Conservation (phyloP, 345 rosid species). For the Melaleuca alternifolia region DNA sequence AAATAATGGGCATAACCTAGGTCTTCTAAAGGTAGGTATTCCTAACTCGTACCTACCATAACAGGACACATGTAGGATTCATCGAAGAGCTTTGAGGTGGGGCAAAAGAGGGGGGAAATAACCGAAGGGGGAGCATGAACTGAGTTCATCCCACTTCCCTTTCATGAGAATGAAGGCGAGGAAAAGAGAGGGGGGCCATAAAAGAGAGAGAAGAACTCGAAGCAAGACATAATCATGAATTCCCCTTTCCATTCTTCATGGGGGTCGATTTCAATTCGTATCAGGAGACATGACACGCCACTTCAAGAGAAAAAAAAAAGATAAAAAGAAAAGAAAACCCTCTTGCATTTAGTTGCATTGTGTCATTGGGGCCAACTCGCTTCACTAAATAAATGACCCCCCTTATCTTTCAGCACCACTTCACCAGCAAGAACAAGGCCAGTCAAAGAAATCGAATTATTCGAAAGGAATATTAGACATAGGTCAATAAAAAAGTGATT, state of each 20-base stretch:
- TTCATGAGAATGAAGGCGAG: conserved; percentile 1
- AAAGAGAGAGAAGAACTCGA: not conserved
- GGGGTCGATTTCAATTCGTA: conserved; percentile 17
- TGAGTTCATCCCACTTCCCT: conserved; percentile 3
- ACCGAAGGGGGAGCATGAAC: not conserved
- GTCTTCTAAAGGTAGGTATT: not conserved
- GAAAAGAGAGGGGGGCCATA: conserved; percentile 2
- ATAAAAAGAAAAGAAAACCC: not conserved
- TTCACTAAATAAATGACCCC: not conserved
- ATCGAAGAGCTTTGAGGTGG: not conserved
- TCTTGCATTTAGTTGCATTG: conserved; percentile 24
- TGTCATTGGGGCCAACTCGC: conserved; percentile 12
- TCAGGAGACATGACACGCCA: not conserved
- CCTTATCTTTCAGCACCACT: conserved; percentile 15
- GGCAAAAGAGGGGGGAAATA: not conserved
- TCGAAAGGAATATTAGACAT: not conserved
- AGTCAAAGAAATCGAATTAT: not conserved
- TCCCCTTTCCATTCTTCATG: conserved; percentile 20
- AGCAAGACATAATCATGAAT: conserved; percentile 24
- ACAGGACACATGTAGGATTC: conserved; percentile 1
- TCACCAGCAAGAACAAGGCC: conserved; percentile 1
- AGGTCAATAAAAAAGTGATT: not conserved
- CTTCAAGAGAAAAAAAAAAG: not conserved
- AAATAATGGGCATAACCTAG: not conserved
- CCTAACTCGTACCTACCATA: conserved; percentile 18